A percentile compares a stretch with the other conserved stretches of the same genome.
These are phyloP conservation scores for Monosporascus sp. DNA, from an alignment of 2,329 filamentous ascomycete genomes.

Conservation along the genomic window DNA sequence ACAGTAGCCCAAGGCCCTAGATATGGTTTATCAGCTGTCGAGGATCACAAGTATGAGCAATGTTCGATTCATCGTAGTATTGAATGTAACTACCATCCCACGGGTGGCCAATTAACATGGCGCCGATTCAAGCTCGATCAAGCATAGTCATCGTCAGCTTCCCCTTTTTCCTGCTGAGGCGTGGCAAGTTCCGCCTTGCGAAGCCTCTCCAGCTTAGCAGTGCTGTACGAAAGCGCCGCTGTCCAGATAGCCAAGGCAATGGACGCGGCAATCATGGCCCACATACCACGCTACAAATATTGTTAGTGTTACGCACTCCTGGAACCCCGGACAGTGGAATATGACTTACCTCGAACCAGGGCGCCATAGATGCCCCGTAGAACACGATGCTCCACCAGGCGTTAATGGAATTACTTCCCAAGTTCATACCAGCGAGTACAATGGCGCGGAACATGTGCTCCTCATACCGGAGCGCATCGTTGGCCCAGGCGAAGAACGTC, in stretches of 20 bases:
- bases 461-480: constrained; percentile 62
- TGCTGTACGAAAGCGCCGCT: constrained; percentile 43
- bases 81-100: no score
- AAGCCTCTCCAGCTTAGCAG: constrained; percentile 30
- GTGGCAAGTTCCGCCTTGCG: constrained; percentile 12
- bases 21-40: no score
- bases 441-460: constrained; percentile 59
- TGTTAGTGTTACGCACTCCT: constrained; percentile 4
- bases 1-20: no score
- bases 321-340: neutral
- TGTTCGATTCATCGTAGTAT: no score
- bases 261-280: constrained; percentile 63
- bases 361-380: constrained; percentile 61
- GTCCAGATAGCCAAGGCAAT: constrained; percentile 58
- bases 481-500: constrained; percentile 72
- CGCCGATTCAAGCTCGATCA: no score
- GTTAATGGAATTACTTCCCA: constrained; percentile 63
- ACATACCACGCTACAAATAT: constrained; percentile 55
- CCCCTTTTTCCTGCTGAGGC: neutral
- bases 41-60: no score
- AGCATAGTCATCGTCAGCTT: neutral
- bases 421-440: constrained; percentile 68
- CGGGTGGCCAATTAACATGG: no score
- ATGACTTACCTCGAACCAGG: constrained; percentile 54
- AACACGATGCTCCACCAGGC: constrained; percentile 71